Conservation (phyloP, 2,329 filamentous ascomycete genomes). For the Sporothrix protearum region DNA sequence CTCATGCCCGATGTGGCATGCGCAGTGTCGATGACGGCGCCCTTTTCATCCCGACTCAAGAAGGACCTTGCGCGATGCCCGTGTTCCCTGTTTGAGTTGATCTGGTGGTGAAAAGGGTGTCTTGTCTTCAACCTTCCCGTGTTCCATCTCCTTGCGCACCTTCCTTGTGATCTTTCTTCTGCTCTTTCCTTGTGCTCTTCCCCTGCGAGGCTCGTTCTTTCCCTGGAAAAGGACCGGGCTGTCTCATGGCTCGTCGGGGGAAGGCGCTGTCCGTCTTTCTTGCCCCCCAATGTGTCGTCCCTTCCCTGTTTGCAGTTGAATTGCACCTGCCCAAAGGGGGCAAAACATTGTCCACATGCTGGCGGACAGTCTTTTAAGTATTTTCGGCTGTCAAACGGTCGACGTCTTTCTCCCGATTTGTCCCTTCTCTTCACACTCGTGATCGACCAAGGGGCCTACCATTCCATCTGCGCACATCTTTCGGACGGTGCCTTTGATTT, state of each 20-base stretch:
- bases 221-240: neutral
- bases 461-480: too few species aligned
- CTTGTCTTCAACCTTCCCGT: neutral
- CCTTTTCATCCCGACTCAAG: neutral
- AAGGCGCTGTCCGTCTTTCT: neutral
- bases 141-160: neutral
- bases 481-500: too few species aligned
- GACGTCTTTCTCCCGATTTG: neutral
- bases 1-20: neutral
- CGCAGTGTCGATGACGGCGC: neutral
- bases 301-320: neutral
- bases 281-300: neutral
- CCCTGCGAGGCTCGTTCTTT: neutral
- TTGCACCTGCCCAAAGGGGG: too few species aligned
- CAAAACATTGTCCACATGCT: neutral
- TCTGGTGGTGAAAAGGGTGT: neutral
- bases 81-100: neutral
- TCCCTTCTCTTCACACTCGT: neutral
- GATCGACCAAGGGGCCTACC: neutral
- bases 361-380: neutral
- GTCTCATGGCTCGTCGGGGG: neutral
- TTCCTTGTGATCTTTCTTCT: neutral
- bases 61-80: neutral
- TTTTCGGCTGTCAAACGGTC: neutral
- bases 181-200: too few species aligned